Evolutionary conservation across 139 green algal species (phyloP).

Genomic region (Pseudopediastrum boryanum): DNA sequence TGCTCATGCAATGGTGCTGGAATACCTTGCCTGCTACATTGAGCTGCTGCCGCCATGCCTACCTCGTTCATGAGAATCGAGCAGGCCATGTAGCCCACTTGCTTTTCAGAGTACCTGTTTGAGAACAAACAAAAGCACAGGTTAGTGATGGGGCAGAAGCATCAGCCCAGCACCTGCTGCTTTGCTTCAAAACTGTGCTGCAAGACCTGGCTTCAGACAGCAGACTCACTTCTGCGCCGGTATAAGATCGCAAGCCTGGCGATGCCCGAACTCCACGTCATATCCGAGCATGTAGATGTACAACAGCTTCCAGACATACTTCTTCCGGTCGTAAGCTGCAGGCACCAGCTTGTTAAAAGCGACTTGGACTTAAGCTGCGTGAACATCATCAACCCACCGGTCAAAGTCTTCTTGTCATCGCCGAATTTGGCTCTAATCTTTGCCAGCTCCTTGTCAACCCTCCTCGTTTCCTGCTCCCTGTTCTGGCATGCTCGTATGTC

Average conservation of each 20-base stretch:
- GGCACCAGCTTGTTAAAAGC: background rate
- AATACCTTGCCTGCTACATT: background rate
- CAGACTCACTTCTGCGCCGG: slow-evolving; percentile 80
- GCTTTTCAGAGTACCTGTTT: slow-evolving; percentile 95
- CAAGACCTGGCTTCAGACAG: background rate
- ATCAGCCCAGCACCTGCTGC: slow-evolving; percentile 15
- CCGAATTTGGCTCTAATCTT: slow-evolving; percentile 97
- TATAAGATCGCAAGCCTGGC: slow-evolving; percentile 96
- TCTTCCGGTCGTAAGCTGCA: slow-evolving; percentile 96
- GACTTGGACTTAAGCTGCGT: too few relatives aligned
- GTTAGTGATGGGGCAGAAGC: too few relatives aligned
- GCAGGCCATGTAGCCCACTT: slow-evolving; percentile 96
- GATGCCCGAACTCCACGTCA: slow-evolving; percentile 98
- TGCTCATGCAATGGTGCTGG: slow-evolving; percentile 6
- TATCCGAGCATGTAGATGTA: slow-evolving; percentile 99
- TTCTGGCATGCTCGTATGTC: slow-evolving; percentile 90
- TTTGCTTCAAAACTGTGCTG: background rate
- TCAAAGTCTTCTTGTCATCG: slow-evolving; percentile 73
- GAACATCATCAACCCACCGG: slow-evolving; percentile 35
- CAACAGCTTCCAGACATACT: slow-evolving; percentile 99
- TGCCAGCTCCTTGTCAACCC: slow-evolving; percentile 97
- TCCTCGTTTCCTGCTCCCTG: slow-evolving; percentile 89
- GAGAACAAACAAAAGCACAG: background rate
- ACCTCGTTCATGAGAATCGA: slow-evolving; percentile 92
- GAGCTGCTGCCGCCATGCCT: background rate